Base-by-base conservation (phyloP, 352 stramenopile species). In the Globisporangium perplexum region DNA sequence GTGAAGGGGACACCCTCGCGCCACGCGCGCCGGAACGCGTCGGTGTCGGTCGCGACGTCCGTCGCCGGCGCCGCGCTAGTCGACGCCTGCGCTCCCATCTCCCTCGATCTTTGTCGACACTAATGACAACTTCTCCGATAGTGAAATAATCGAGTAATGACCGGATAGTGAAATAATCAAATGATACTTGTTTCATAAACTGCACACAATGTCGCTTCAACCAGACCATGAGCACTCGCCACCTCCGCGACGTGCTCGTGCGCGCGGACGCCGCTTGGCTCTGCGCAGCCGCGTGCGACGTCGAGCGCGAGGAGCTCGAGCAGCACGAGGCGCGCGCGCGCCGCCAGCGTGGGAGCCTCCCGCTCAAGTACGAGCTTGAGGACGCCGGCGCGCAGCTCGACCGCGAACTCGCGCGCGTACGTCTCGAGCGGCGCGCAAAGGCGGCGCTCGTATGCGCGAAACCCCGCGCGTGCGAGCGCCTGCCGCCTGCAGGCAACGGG, bases 251-350 rank as follows among this genome's bases (percentile, higher is more conserved):
- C 22, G 50, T 52, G 39, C 38, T 74, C 3, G 49, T 79, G 59
- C 68, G 71, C 8, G 42, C 84, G 38, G 72, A 87, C 36, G 42
- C 75, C 2, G 78, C 75, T 17, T 87, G 78, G 78, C 60, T 89
- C 22, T 89, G 78, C 20, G 63, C 72, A 1, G 72, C 73, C 0
- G 71, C 84, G 49, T 63, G 70, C 20, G 71, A 86, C 53, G 55
- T 83, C 14, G 73, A 79, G 50, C 67, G 70, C 17, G 75, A 86
- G 22, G 67, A 98, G 98, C 62, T 96, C 97, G 68, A 98, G 97
- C 56, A 95, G 76, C 41, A 97, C 63, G 50, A 98, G 96, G 18
- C 98, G 72, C 60, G 98, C 87, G 20, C 96, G 78, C 15, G 89
- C 96, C n/a, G 95, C 74, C 53, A 98, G 86, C 54, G 89, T 68